Evolutionary conservation across 441 rosid genomes (phyloP).

Genomic region (Macaranga tanarius): DNA sequence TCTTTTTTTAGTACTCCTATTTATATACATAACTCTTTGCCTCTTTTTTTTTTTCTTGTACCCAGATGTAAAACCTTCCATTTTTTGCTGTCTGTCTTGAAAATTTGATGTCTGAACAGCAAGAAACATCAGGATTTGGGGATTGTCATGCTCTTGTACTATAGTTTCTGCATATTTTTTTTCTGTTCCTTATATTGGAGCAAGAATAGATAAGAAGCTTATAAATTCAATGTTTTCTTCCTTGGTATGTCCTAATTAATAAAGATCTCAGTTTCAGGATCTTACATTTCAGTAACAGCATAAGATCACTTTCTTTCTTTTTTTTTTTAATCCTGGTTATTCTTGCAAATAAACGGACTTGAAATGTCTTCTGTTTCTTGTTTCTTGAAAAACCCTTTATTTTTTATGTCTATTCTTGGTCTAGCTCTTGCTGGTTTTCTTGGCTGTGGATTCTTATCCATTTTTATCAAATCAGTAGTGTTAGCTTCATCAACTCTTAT

Average conservation of each 20-base stretch:
- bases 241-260: background rate
- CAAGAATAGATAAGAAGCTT: no score
- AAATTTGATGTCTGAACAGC: slow-evolving; percentile 8
- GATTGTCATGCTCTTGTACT: background rate
- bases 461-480: slow-evolving; percentile 38
- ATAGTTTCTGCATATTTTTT: background rate
- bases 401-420: slow-evolving; percentile 42
- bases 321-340: background rate
- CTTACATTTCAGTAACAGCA: background rate
- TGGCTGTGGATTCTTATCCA: slow-evolving; percentile 36
- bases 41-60: no score
- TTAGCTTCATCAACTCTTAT: slow-evolving; percentile 39
- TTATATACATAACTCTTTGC: background rate
- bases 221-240: background rate
- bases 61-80: slow-evolving; percentile 19
- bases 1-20: slow-evolving; percentile 23
- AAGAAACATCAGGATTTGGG: background rate
- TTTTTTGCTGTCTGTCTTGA: slow-evolving; percentile 9
- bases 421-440: slow-evolving; percentile 36
- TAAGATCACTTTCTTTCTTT: background rate
- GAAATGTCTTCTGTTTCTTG: slow-evolving; percentile 34
- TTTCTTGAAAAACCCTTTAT: slow-evolving; percentile 36
- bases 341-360: background rate
- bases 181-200: no score
- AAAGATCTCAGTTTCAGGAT: background rate